Evolutionary conservation across 2,329 filamentous ascomycete genomes (phyloP), one percentile per base, ranked within the genome.

Genomic region (Phyllosticta paracitricarpa): DNA sequence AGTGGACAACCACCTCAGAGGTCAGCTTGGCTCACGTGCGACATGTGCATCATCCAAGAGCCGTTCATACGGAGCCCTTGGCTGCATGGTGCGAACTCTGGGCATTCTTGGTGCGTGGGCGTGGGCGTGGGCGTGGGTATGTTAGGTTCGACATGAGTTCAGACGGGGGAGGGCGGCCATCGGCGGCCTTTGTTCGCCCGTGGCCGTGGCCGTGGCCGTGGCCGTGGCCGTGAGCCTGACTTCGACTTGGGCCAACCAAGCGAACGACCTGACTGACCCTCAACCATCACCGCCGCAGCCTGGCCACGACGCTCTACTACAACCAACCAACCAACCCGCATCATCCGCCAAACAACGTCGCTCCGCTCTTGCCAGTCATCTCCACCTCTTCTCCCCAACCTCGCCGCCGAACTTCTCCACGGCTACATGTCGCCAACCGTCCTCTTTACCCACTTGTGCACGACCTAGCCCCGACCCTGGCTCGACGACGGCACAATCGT

Each of bases 401-500:
- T 5, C 3, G 40, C 40, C n/a, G 40, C 40, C 40, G 4, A 14
- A n/a, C 40, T 17, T 48, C 28, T 6, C 40, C 40, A n/a, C 40
- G 17, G n/a, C 40, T 48, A n/a, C 14, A 48, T 48, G 40, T n/a
- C 40, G 14, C 40, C 40, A 19, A n/a, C 17, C 40, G 17, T 48
- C 40, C 40, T 48, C 40, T 48, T 5, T 48, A n/a, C 40, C 40
- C 40, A 48, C 40, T n/a, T 48, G 40, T 48, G 40, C 40, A 48
- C 40, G 12, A n/a, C 12, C 40, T 48, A 48, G 40, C 55, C 35
- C 56, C 52, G 56, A 62, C 52, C 61, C 61, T 75, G 73, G 73
- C 72, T 73, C 72, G 67, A 68, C 71, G 68, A 67, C 71, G 67
- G 67, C 64, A 57, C 40, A 68, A 65, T 62, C 64, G 66, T 66